A percentile compares a stretch with the other conserved stretches of the same genome.
These are phyloP conservation scores for Torulaspora maleeae DNA, from an alignment of 805 yeast species.

Conservation along the genomic window DNA sequence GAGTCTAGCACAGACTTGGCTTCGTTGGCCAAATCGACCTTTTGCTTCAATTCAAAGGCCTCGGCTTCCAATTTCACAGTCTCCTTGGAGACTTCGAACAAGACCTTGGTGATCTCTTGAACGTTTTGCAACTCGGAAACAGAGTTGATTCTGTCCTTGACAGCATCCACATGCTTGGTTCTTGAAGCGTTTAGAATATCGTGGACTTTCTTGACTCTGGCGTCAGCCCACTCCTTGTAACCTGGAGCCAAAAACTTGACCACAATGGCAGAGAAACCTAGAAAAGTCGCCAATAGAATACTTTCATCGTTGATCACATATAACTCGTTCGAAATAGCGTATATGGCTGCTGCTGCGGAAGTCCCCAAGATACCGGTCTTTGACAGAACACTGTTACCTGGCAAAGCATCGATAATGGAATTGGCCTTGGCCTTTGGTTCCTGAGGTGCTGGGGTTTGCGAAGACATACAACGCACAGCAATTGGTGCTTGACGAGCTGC, in stretches of 20 bases:
- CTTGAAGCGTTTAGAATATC: constrained; percentile 83
- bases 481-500: constrained; percentile 27
- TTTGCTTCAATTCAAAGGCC: constrained; percentile 88
- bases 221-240: constrained; percentile 90
- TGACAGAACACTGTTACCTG: constrained; percentile 81
- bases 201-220: constrained; percentile 74
- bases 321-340: constrained; percentile 90
- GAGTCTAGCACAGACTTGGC: constrained; percentile 96
- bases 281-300: constrained; percentile 73
- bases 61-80: constrained; percentile 94
- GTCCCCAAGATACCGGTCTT: constrained; percentile 96
- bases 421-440: constrained; percentile 91
- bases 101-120: constrained; percentile 82
- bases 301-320: constrained; percentile 94
- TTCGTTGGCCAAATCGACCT: constrained; percentile 78
- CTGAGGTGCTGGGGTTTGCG: constrained; percentile 36
- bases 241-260: constrained; percentile 91
- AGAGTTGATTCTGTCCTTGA: constrained; percentile 82
- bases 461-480: constrained; percentile 60
- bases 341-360: constrained; percentile 87
- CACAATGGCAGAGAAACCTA: constrained; percentile 66
- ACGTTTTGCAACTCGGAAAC: constrained; percentile 90
- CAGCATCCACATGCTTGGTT: constrained; percentile 86
- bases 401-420: constrained; percentile 85
- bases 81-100: constrained; percentile 93